These are phyloP conservation scores for Boletus sp. DNA, from an alignment of 1,284 basidiomycete species.

Conservation along the genomic window DNA sequence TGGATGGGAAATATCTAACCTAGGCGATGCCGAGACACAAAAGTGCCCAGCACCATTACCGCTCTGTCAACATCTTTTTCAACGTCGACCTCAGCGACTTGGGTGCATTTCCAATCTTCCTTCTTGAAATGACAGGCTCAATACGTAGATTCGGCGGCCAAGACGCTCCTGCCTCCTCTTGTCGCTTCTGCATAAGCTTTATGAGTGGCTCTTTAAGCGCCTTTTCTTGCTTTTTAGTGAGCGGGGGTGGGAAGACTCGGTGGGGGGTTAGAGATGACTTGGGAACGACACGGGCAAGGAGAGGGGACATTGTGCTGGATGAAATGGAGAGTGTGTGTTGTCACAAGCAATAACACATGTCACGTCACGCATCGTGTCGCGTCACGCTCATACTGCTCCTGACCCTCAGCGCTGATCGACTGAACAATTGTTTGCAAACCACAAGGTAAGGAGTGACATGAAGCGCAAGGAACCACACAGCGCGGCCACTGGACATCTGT, in stretches of 20 bases:
- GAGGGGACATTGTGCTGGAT: conserved; percentile 14
- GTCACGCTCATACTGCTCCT: conserved; percentile 13
- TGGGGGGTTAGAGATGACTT: conserved; percentile 31
- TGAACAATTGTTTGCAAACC: too few species aligned
- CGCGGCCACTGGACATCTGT: conserved; percentile 5
- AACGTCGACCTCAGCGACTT: conserved; percentile 34
- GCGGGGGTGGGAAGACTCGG: conserved; percentile 26
- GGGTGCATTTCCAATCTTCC: conserved; percentile 36
- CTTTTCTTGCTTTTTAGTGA: conserved; percentile 32
- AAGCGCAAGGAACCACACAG: conserved; percentile 20
- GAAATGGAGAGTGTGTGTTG: not conserved
- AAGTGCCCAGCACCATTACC: conserved; percentile 11
- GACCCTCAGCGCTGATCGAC: not conserved
- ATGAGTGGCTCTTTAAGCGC: conserved; percentile 34
- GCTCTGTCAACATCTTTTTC: conserved; percentile 39
- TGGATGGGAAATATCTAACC: conserved; percentile 6
- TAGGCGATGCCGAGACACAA: not conserved
- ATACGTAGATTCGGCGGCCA: conserved; percentile 46
- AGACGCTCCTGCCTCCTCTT: conserved; percentile 34
- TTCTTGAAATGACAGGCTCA: conserved; percentile 38
- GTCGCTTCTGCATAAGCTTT: conserved; percentile 39
- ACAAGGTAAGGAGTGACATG: conserved; percentile 12
- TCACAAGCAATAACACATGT: conserved; percentile 2
- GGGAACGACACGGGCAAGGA: conserved; percentile 42
- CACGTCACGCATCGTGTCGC: conserved; percentile 21